Percentiles rank a stretch among this genome's conserved stretches.
These are phyloP conservation scores for Camelina neglecta DNA, from an alignment of 345 rosid species.

Conservation along the genomic window DNA sequence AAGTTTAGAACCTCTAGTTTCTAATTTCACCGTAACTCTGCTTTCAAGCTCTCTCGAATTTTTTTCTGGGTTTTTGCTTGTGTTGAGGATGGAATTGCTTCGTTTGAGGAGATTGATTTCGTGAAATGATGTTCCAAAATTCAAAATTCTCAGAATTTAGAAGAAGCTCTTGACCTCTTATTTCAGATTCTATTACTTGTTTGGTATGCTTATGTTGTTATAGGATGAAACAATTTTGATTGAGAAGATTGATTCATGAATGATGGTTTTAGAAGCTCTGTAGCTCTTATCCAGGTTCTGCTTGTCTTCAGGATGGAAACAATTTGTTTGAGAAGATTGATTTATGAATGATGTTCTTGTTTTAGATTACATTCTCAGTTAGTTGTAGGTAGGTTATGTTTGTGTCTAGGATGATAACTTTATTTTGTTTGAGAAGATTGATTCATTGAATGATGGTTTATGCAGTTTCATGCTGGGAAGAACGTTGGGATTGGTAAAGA, in stretches of 20 bases:
- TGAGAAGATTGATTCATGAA: neutral
- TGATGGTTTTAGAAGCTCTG: neutral
- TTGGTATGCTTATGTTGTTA: conserved; percentile 10
- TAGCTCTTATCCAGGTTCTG: too few relatives aligned
- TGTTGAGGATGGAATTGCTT: too few relatives aligned
- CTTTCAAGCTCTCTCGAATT: too few relatives aligned
- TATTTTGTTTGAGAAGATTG: conserved; percentile 3
- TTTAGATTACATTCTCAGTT: neutral
- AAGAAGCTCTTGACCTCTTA: neutral
- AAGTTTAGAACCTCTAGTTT: neutral
- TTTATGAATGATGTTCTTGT: neutral
- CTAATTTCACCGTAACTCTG: neutral
- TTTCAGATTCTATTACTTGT: conserved; percentile 42
- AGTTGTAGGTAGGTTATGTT: conserved; percentile 44
- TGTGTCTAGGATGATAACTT: neutral
- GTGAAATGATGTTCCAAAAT: too few relatives aligned
- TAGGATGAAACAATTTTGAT: neutral
- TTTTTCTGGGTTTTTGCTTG: too few relatives aligned
- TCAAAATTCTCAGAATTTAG: too few relatives aligned
- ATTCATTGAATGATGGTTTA: neutral
- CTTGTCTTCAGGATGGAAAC: neutral
- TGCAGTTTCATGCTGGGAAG: conserved; percentile 92
- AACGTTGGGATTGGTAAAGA: conserved; percentile 95
- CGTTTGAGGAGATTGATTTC: too few relatives aligned
- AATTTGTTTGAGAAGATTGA: neutral